Evolutionary conservation across 192 early-diverging fungal species (phyloP), one percentile per base, ranked within the genome.

Genomic region (Kappamyces sp.): DNA sequence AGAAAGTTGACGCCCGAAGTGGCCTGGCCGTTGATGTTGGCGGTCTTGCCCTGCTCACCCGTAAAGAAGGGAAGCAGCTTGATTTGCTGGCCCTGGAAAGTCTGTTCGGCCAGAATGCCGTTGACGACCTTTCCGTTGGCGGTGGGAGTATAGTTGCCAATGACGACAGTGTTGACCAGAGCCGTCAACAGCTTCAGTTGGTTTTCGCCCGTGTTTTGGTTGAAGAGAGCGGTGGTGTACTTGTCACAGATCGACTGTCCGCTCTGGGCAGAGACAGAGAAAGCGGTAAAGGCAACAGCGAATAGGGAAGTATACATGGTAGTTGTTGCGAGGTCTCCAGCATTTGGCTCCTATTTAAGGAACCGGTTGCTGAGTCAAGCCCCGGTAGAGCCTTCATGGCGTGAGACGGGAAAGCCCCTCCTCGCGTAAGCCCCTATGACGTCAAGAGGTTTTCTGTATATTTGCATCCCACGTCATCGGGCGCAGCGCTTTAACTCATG

Each of bases 71-170:
- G 36, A 31, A 58, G 55, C 39, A 58, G 30, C 45, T 38, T 46
- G 9, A 58, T 37, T 9, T 42, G 14, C 14, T 38, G 11, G 22
- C 55, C 55, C 33, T 36, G 36, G 42, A 58, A 45, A 31, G 39
- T 38, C 7, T 12, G 6, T 12, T 32, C 32, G 2, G 37, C 55
- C 55, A 58, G 45, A 45, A 58, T 58, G 30, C 55, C 55, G 47
- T 34, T 38, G 12, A 58, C 36, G 2, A 43, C 40, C 5, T 37
- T 6, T 3, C 42, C 42, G 14, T 58, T 31, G 6, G 36, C 41
- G 47, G 55, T 58, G 3, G 59, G 46, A 32, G 59, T 50, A 51
- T 52, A 61, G 40, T 61, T 61, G 8, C 59, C 59, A n/a, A 49
- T 51, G 49, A 61, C 59, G 5, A 61, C 59, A 3, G 47, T n/a